phyloP scores from a whole-genome alignment of 164 flowering plant genomes.

The grape (Vitis vinifera) region ASM3070453v1 NC_081816.1:22806001-22806500 shows the following conservation, averaged over 20 bases:
- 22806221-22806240: constrained; percentile 8
- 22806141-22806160: constrained; percentile 66
- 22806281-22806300: constrained; percentile 48
- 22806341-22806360: too few species aligned
- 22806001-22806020: constrained; percentile 14
- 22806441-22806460: too few species aligned
- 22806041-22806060: constrained; percentile 33
- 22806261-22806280: constrained; percentile 24
- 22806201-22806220: constrained; percentile 10
- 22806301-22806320: constrained; percentile 50
- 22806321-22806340: constrained; percentile 12
- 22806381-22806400: background rate
- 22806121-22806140: constrained; percentile 61
- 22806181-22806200: constrained; percentile 21
- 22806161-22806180: constrained; percentile 24
- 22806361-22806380: background rate
- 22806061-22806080: constrained; percentile 33
- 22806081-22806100: constrained; percentile 31
- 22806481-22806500: too few species aligned
- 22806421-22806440: too few species aligned
- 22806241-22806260: constrained; percentile 36
- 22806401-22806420: background rate
- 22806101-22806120: constrained; percentile 53
- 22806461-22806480: too few species aligned
- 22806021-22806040: constrained; percentile 19